Percentiles rank a stretch among this genome's conserved stretches.
These are phyloP conservation scores for Leccinum ponderosum DNA, from an alignment of 1,284 basidiomycete genomes.

Conservation along the genomic window DNA sequence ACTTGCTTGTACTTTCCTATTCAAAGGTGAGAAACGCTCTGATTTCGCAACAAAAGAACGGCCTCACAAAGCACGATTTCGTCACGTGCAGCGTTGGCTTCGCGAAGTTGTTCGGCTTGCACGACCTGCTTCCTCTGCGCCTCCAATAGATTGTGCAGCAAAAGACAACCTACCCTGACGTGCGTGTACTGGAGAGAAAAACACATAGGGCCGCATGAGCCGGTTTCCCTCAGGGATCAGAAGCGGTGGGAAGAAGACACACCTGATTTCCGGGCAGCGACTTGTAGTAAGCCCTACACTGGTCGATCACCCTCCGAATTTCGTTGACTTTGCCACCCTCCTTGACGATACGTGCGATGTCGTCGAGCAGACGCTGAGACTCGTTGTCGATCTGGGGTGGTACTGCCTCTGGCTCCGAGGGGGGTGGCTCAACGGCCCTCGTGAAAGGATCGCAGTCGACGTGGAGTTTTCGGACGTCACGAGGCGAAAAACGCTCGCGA, in stretches of 20 bases:
- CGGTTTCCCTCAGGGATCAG: conserved; percentile 7
- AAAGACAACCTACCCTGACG: conserved; percentile 34
- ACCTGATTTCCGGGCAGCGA: conserved; percentile 39
- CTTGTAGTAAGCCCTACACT: conserved; percentile 38
- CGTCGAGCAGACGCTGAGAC: conserved; percentile 36
- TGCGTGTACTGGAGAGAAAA: conserved; percentile 28
- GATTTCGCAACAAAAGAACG: not conserved
- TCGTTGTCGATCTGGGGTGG: conserved; percentile 31
- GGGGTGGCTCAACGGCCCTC: conserved; percentile 1
- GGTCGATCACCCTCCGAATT: conserved; percentile 37
- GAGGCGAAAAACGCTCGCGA: conserved; percentile 31
- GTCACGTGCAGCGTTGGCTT: conserved; percentile 24
- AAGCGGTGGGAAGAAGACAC: conserved; percentile 1
- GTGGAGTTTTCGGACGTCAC: conserved; percentile 35
- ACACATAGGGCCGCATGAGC: not conserved
- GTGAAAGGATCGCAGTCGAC: conserved; percentile 26
- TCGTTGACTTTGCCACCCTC: conserved; percentile 38
- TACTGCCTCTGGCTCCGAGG: conserved; percentile 16
- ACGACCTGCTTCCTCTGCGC: conserved; percentile 28
- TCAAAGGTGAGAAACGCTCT: conserved; percentile 8
- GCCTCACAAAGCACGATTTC: conserved; percentile 66
- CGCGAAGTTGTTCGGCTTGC: conserved; percentile 32
- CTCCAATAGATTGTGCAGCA: conserved; percentile 34
- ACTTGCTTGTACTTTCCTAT: conserved; percentile 77
- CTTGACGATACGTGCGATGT: conserved; percentile 39